A percentile compares a stretch with the other conserved stretches of the same genome.
Evolutionary conservation across 768 basidiomycete species (phyloP).

Genomic region (Amanita subjunquillea): DNA sequence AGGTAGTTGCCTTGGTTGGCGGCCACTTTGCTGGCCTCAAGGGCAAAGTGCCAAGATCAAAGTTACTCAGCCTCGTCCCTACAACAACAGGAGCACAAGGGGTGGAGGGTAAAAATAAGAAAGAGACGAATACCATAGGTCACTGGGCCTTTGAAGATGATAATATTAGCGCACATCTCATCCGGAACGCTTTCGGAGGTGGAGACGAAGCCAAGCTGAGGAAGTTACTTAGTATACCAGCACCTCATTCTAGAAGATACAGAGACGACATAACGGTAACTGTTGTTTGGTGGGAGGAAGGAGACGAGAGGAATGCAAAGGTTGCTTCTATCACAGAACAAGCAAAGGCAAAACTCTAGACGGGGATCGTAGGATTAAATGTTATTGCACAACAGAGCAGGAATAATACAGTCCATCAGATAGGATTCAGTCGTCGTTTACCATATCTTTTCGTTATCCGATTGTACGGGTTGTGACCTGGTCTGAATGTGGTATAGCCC

Average conservation of each 20-base stretch:
- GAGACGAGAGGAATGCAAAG: constrained; percentile 32
- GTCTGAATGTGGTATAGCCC: background rate
- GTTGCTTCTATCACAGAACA: constrained; percentile 26
- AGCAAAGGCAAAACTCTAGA: constrained; percentile 43
- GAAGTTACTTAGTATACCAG: constrained; percentile 69
- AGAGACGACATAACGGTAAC: constrained; percentile 83
- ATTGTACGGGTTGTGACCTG: constrained; percentile 6
- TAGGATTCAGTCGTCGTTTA: constrained; percentile 5
- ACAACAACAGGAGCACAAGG: constrained; percentile 43
- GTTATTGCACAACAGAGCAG: constrained; percentile 6
- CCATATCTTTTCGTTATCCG: constrained; percentile 8
- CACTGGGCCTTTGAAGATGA: constrained; percentile 76
- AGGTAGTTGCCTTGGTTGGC: constrained; percentile 80
- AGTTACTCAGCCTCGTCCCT: constrained; percentile 44
- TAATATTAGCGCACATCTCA: constrained; percentile 72
- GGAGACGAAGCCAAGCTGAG: constrained; percentile 51
- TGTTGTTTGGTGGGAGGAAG: constrained; percentile 78
- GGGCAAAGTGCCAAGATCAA: constrained; percentile 50
- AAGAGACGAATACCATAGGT: constrained; percentile 25
- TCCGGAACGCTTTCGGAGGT: constrained; percentile 90
- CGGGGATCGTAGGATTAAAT: constrained; percentile 2
- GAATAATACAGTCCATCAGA: constrained; percentile 4
- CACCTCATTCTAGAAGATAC: constrained; percentile 65
- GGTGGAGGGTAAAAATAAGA: constrained; percentile 55
- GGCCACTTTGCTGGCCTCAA: constrained; percentile 68